Conservation (phyloP, 2,329 filamentous ascomycete species). For the Arthrobotrys pseudoclavata region DNA sequence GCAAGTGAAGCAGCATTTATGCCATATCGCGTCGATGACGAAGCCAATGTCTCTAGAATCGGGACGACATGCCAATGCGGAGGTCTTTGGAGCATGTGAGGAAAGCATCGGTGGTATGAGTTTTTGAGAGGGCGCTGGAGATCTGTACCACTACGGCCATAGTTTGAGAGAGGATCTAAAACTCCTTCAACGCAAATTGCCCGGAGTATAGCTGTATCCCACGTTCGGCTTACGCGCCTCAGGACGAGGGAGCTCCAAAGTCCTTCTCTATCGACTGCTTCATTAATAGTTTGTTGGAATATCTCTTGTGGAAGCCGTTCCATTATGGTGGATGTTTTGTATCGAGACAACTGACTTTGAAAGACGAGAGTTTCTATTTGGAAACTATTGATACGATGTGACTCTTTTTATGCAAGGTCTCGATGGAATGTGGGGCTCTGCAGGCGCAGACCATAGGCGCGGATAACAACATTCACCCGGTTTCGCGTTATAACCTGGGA, state of each 20-base stretch:
- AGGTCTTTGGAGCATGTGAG: slow-evolving; percentile 18
- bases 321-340: slow-evolving; percentile 4
- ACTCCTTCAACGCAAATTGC: slow-evolving; percentile 35
- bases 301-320: slow-evolving; percentile 26
- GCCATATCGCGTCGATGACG: slow-evolving; percentile 5
- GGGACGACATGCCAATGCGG: slow-evolving; percentile 32
- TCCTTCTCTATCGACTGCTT: slow-evolving; percentile 2
- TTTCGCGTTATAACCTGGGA: not conserved
- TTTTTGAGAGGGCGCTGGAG: not conserved
- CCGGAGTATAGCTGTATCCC: slow-evolving; percentile 24
- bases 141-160: not conserved
- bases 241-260: slow-evolving; percentile 30
- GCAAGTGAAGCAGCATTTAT: slow-evolving; percentile 11
- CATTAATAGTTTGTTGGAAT: slow-evolving; percentile 25
- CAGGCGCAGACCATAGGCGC: not conserved
- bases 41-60: slow-evolving; percentile 18
- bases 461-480: too few relatives aligned
- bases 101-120: slow-evolving; percentile 4
- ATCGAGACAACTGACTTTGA: not conserved
- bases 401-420: not conserved
- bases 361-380: not conserved
- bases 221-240: slow-evolving; percentile 7
- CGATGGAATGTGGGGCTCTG: slow-evolving; percentile 8
- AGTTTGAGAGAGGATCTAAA: slow-evolving; percentile 22
- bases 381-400: not conserved